A percentile compares a stretch with the other conserved stretches of the same genome.
Conservation (phyloP, 768 basidiomycete genomes). For the Boletus vermiculosoides region DNA sequence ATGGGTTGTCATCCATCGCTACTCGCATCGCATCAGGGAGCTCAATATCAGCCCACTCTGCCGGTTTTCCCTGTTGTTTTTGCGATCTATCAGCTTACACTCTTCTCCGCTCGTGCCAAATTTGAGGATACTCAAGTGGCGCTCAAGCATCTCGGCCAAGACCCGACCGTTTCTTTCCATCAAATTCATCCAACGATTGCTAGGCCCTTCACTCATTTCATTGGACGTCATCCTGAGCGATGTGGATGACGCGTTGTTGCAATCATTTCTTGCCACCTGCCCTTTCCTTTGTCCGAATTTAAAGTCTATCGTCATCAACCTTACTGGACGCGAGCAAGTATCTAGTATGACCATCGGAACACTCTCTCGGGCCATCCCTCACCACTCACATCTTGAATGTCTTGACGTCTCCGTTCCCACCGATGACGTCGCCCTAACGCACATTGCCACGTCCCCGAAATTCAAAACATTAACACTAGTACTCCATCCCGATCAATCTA, state of each 20-base stretch:
- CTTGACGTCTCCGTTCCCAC: neutral
- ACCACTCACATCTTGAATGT: neutral
- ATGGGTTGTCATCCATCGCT: neutral
- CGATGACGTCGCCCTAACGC: neutral
- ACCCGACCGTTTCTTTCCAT: neutral
- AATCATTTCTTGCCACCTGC: neutral
- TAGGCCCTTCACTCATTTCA: neutral
- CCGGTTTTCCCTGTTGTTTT: neutral
- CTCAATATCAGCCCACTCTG: neutral
- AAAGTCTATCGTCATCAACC: neutral
- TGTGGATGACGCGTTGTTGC: neutral
- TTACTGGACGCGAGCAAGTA: neutral
- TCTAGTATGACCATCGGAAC: neutral
- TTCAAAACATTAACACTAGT: neutral
- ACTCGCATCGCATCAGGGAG: constrained; percentile 3
- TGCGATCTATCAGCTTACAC: neutral
- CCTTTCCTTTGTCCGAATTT: neutral
- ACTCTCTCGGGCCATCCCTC: neutral
- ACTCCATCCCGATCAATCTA: neutral
- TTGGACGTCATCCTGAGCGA: neutral
- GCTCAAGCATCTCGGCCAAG: neutral
- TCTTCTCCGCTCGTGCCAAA: neutral
- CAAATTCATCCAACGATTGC: neutral
- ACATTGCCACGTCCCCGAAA: neutral
- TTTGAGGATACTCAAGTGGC: constrained; percentile 3